Evolutionary conservation across 768 basidiomycete species (phyloP), one percentile per base, ranked within the genome.

Genomic region (Gymnopilus dilepis): DNA sequence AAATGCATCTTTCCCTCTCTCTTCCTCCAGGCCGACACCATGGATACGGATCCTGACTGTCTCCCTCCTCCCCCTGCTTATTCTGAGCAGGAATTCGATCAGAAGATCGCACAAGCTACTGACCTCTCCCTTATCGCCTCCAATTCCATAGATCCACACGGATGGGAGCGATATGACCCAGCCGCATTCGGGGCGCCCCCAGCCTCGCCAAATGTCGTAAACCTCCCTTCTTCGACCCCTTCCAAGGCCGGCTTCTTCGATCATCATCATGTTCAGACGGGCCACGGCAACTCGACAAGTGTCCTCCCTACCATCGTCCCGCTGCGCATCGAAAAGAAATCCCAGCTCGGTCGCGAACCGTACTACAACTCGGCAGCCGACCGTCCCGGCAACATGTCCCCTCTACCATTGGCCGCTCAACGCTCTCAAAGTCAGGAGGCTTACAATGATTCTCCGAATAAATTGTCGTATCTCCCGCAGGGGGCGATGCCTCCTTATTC

Each of bases 161-260:
- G 77, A 63, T 85, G 82, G 80, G 80, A 85, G 68, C 72, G 72
- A 45, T 86, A 84, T 78, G 79, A 84, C 58, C 70, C 71, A 50
- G 58, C 60, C 24, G 67, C 66, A 28, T 75, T 74, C 53, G 68
- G 71, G 26, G 41, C 41, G 22, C 41, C 26, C 21, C 45, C 67
- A 48, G 51, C 47, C 9, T 12, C 34, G 21, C 37, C 60, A 19
- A 47, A 47, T 45, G 42, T 37, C 48, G 17, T 31, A 58, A 45
- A 62, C 21, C 54, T 31, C 9, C 13, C 52, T 53, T 24, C 38
- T 5, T 6, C 62, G 22, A 37, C 61, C 22, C 33, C 52, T 28
- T 58, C 61, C 41, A 52, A 48, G 21, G 53, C 28, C 22, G 33
- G 11, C 6, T 58, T 43, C 28, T 30, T 40, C 12, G 50, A 43